Base-by-base conservation (phyloP, 305 asterid species). In the Solanum aculeatissimum region DNA sequence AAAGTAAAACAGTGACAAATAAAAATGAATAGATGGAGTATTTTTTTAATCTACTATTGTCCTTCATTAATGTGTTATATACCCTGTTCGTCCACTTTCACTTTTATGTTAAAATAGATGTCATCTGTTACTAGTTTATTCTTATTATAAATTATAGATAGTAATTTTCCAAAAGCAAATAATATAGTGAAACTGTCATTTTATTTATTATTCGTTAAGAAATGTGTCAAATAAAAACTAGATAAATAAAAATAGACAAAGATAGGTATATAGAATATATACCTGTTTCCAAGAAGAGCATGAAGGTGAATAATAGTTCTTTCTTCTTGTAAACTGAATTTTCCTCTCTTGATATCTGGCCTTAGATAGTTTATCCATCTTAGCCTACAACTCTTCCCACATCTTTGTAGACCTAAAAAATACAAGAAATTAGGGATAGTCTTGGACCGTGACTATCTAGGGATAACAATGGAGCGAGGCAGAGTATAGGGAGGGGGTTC, bases 251-350 rank as follows among this genome's bases (percentile, higher is more conserved):
- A 55, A 55, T 55, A 0, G n/a, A 55, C 6, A 12, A 0, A 0
- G 7, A 3, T 16, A 54, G 3, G 0, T 9, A 42, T 42, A 42
- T 19, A 8, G 25, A 12, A 49, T 38, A 14, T 29, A n/a, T 60
- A 92, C 93, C 92, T 92, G 77, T 92, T 89, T 74, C 95, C 95
- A 68, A 91, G 63, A 83, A 92, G 93, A 16, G 94, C 92, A 84
- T 91, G 95, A 55, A 91, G 93, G 57, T 93, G 89, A 85, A 91
- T 92, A 27, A 91, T 92, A 53, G 91, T 88, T 79, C 89, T 88
- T 57, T 91, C 93, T 81, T 92, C 94, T 77, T 89, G 91, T n/a
- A 88, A 2, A 57, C 85, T 88, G 32, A 92, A 91, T 84, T 92
- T 91, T 43, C 94, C 95, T 86, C 93, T 85, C 81, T 92, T 91